Conservation (phyloP, 2,329 filamentous ascomycete genomes). For the Beauveria sp. region DNA sequence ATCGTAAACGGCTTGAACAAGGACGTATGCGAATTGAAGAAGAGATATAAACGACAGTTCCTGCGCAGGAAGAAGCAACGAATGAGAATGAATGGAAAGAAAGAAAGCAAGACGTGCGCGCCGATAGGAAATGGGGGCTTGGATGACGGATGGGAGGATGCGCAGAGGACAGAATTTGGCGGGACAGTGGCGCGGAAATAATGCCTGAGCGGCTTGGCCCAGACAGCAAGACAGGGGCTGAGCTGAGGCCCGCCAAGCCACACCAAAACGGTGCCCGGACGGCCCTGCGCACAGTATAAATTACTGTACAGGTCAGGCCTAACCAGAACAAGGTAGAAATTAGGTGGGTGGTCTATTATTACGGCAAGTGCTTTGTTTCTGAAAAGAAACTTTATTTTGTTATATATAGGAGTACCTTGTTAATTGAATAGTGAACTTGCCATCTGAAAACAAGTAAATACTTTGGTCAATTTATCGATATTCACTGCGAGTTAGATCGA, state of each 20-base stretch:
- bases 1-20: not conserved
- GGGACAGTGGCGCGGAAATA: not conserved
- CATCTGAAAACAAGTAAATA: too few species aligned
- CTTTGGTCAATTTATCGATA: too few species aligned
- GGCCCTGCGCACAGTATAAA: not conserved
- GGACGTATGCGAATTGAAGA: not conserved
- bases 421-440: too few species aligned
- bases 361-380: too few species aligned
- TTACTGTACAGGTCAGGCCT: not conserved
- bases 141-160: not conserved
- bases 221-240: not conserved
- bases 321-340: too few species aligned
- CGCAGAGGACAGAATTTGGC: constrained; percentile 6
- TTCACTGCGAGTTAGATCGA: too few species aligned
- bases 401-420: too few species aligned
- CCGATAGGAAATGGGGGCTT: not conserved
- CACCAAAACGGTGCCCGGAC: not conserved
- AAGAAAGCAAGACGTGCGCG: not conserved
- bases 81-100: not conserved
- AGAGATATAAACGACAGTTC: not conserved
- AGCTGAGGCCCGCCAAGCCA: not conserved
- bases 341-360: too few species aligned
- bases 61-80: not conserved
- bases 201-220: not conserved
- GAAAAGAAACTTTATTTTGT: too few species aligned